Conservation (phyloP, 2,329 filamentous ascomycete genomes). For the Penicillium sp. region DNA sequence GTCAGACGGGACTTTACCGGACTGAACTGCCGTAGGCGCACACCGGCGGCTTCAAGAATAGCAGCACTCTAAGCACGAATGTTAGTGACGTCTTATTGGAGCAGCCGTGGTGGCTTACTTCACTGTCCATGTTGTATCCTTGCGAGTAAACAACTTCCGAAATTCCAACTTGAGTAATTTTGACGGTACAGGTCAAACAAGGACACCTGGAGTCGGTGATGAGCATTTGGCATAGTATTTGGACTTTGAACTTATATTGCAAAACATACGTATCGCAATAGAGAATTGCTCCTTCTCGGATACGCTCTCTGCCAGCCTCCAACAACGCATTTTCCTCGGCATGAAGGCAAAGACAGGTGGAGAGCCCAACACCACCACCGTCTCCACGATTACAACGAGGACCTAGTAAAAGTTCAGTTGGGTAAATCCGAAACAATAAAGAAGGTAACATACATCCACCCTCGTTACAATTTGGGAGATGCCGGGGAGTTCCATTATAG, state of each 20-base stretch:
- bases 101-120: constrained; percentile 41
- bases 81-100: constrained; percentile 12
- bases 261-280: constrained; percentile 75
- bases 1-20: constrained; percentile 55
- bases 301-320: constrained; percentile 87
- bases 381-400: constrained; percentile 75
- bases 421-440: neutral
- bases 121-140: constrained; percentile 88
- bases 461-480: constrained; percentile 84
- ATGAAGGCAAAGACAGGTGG: constrained; percentile 93
- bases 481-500: constrained; percentile 95
- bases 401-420: constrained; percentile 33
- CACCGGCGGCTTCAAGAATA: constrained; percentile 79
- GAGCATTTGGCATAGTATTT: neutral
- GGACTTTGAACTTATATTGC: neutral
- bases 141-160: constrained; percentile 92
- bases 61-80: constrained; percentile 58
- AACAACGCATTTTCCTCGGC: constrained; percentile 96
- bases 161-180: constrained; percentile 96
- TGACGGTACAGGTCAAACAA: constrained; percentile 96
- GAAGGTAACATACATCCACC: constrained; percentile 66
- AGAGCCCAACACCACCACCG: constrained; percentile 67
- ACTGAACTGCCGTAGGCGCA: constrained; percentile 80
- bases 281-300: constrained; percentile 74
- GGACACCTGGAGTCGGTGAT: constrained; percentile 61